Percentiles rank a stretch among this genome's conserved stretches.
Evolutionary conservation across 108 stramenopile species (phyloP).

Genomic region (Pseudonitzschia multiseries): DNA sequence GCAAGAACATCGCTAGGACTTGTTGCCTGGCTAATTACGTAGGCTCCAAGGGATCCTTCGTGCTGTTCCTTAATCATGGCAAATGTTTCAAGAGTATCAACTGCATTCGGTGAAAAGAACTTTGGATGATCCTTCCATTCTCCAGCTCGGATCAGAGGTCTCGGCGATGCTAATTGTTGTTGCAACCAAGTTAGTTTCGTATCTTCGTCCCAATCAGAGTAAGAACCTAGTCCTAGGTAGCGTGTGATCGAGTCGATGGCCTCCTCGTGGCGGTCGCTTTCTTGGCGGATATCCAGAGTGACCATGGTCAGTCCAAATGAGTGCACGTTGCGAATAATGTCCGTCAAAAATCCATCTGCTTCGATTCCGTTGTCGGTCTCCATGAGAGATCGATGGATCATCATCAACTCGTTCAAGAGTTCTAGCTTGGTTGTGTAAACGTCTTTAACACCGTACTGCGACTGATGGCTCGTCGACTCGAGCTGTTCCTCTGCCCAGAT

Average conservation of each 20-base stretch:
- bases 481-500: constrained; percentile 69
- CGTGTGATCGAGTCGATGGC: constrained; percentile 91
- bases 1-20: constrained; percentile 92
- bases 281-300: constrained; percentile 94
- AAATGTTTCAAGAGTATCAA: constrained; percentile 80
- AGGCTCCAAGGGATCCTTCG: constrained; percentile 89
- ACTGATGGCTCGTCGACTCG: constrained; percentile 3
- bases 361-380: constrained; percentile 76
- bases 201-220: constrained; percentile 88
- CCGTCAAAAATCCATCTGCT: constrained; percentile 85
- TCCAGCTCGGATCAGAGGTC: constrained; percentile 86
- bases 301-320: constrained; percentile 93
- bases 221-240: constrained; percentile 90
- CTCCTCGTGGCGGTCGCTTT: constrained; percentile 89
- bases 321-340: constrained; percentile 85
- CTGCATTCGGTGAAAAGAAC: constrained; percentile 62
- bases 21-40: constrained; percentile 95
- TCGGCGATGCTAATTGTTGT: constrained; percentile 76
- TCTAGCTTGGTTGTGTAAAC: constrained; percentile 68
- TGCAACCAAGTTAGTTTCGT: constrained; percentile 90
- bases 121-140: constrained; percentile 64
- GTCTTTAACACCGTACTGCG: constrained; percentile 33
- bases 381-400: constrained; percentile 79
- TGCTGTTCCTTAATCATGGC: constrained; percentile 84
- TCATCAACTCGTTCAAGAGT: constrained; percentile 76